These are phyloP conservation scores for Astragalus glycyphyllos DNA, from an alignment of 306 rosid genomes.

Conservation along the genomic window DNA sequence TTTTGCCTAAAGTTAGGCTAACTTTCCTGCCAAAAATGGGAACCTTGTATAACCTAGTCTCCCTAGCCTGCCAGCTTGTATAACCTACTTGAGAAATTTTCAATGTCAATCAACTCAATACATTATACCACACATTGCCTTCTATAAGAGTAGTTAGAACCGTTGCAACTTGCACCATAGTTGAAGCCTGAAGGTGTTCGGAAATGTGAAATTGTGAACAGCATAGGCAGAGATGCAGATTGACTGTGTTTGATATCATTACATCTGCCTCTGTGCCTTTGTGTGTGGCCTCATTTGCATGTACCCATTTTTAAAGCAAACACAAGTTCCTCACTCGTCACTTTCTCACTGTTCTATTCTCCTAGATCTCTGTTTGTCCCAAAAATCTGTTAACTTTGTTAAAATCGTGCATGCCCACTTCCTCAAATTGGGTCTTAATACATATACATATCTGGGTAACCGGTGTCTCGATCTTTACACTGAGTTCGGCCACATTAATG, in stretches of 20 bases:
- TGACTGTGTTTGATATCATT: not conserved
- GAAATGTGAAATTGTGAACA: not conserved
- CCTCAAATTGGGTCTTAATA: conserved; percentile 70
- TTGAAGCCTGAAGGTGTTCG: not conserved
- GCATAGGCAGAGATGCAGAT: not conserved
- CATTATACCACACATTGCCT: not conserved
- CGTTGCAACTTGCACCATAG: not conserved
- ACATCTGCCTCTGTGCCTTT: conserved; percentile 1
- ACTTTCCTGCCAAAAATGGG: no score
- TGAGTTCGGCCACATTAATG: conserved; percentile 53
- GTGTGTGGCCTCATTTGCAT: conserved; percentile 51
- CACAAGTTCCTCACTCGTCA: conserved; percentile 45
- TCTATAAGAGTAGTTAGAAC: not conserved
- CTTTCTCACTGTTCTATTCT: conserved; percentile 61
- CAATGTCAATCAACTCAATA: no score
- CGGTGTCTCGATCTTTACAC: conserved; percentile 65
- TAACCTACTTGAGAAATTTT: no score
- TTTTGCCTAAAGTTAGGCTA: no score
- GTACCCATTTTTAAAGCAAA: conserved; percentile 64
- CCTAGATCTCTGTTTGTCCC: conserved; percentile 51
- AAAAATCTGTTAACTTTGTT: conserved; percentile 48
- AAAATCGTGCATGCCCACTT: conserved; percentile 66
- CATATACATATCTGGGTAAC: conserved; percentile 72
- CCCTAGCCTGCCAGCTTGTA: no score
- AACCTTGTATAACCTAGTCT: no score